Percentiles rank a stretch among this genome's conserved stretches.
Conservation (phyloP, 371 early-diverging fungal genomes). For the Gilbertella persicaria region DNA sequence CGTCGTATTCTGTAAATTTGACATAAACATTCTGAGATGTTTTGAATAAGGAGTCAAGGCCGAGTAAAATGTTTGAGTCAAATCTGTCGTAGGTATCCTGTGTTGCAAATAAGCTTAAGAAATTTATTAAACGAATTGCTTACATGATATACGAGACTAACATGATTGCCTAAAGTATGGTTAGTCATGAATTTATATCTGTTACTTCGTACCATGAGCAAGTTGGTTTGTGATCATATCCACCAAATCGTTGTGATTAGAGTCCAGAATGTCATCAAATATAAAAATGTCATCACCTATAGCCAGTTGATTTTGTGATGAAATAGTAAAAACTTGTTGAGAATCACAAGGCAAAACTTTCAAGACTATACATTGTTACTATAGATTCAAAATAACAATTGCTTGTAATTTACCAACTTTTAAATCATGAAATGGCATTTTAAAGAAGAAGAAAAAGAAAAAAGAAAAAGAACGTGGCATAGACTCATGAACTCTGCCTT, state of each 20-base stretch:
- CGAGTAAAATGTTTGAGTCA: background rate
- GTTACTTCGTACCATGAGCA: background rate
- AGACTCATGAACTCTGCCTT: too few species aligned
- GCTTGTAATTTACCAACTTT: background rate
- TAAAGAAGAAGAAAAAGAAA: background rate
- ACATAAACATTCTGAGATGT: background rate
- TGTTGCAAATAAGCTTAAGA: background rate
- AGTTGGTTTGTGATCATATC: background rate
- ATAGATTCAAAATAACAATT: too few species aligned
- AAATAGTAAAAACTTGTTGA: background rate
- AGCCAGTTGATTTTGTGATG: background rate
- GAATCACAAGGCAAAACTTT: background rate
- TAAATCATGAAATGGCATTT: too few species aligned
- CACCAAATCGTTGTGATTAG: background rate
- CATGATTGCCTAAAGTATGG: background rate
- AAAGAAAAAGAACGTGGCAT: background rate
- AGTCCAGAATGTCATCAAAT: background rate
- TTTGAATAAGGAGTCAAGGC: slow-evolving; percentile 2
- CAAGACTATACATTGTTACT: background rate
- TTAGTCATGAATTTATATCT: background rate
- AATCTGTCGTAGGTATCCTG: slow-evolving; percentile 4
- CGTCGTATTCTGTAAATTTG: slow-evolving; percentile 2
- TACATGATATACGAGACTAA: background rate
- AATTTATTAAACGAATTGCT: background rate
- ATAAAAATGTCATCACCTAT: background rate